Evolutionary conservation across 306 rosid species (phyloP).

Genomic region (Castanea crenata): DNA sequence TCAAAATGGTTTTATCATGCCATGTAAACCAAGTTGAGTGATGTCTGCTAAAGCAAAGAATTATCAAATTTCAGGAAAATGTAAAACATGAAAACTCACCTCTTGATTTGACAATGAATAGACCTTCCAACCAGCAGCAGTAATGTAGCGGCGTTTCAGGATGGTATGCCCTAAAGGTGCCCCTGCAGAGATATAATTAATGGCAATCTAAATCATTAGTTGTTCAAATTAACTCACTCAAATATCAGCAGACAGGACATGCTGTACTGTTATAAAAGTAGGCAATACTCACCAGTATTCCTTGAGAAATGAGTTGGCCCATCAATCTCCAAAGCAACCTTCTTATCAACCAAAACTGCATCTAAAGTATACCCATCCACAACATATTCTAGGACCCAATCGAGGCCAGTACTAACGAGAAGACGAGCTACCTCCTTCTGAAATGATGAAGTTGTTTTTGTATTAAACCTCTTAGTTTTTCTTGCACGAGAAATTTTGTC

Average conservation of each 20-base stretch:
- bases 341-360: slow-evolving; percentile 71
- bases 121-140: slow-evolving; percentile 84
- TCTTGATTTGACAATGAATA: slow-evolving; percentile 65
- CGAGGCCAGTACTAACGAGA: slow-evolving; percentile 74
- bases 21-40: neutral
- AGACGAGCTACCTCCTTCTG: slow-evolving; percentile 90
- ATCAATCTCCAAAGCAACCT: slow-evolving; percentile 90
- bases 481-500: slow-evolving; percentile 61
- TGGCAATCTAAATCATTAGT: neutral
- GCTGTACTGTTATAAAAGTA: slow-evolving; percentile 7
- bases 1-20: neutral
- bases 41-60: neutral
- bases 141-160: slow-evolving; percentile 71
- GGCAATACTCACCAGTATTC: slow-evolving; percentile 58
- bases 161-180: slow-evolving; percentile 83
- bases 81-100: slow-evolving; percentile 44
- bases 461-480: slow-evolving; percentile 73
- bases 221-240: slow-evolving; percentile 4
- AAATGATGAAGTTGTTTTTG: slow-evolving; percentile 67
- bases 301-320: slow-evolving; percentile 99
- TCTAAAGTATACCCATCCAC: slow-evolving; percentile 80
- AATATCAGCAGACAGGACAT: slow-evolving; percentile 8
- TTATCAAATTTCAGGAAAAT: neutral
- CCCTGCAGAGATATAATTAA: slow-evolving; percentile 39
- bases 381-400: slow-evolving; percentile 74